These are phyloP conservation scores for Prunus kanzakura DNA, from an alignment of 306 rosid genomes.

Conservation along the genomic window DNA sequence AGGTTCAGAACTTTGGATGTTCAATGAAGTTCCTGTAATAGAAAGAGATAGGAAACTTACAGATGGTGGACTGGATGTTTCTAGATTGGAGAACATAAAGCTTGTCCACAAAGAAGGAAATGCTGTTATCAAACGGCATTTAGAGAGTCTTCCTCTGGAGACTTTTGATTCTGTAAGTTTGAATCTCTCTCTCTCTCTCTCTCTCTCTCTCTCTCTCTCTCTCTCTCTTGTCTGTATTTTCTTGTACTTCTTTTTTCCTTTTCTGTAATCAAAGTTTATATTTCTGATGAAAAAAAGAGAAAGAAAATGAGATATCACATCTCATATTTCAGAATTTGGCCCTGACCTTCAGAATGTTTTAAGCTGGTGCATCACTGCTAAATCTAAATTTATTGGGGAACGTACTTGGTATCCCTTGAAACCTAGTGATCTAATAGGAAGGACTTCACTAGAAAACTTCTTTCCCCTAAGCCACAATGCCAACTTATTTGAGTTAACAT, in stretches of 20 bases:
- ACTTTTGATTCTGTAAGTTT: constrained; percentile 93
- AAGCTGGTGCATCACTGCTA: constrained; percentile 6
- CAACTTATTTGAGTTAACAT: background rate
- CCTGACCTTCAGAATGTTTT: constrained; percentile 10
- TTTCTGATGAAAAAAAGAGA: background rate
- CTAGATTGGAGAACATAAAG: constrained; percentile 68
- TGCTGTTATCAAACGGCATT: constrained; percentile 92
- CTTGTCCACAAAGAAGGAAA: constrained; percentile 91
- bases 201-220: constrained; percentile 1
- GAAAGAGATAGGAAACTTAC: constrained; percentile 85
- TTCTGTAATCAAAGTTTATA: background rate
- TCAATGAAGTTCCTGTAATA: constrained; percentile 82
- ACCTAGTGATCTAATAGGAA: background rate
- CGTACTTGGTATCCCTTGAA: background rate
- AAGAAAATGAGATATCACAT: background rate
- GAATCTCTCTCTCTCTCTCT: constrained; percentile 8
- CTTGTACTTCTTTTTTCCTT: background rate
- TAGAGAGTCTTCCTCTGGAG: constrained; percentile 89
- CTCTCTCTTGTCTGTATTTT: background rate
- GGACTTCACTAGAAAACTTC: background rate
- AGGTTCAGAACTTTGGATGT: constrained; percentile 97
- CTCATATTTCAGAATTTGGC: constrained; percentile 13
- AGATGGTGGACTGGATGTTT: constrained; percentile 86
- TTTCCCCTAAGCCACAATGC: background rate
- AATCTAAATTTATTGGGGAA: background rate